Evolutionary conservation across 768 basidiomycete species (phyloP).

Genomic region (Tulasnella calospora): DNA sequence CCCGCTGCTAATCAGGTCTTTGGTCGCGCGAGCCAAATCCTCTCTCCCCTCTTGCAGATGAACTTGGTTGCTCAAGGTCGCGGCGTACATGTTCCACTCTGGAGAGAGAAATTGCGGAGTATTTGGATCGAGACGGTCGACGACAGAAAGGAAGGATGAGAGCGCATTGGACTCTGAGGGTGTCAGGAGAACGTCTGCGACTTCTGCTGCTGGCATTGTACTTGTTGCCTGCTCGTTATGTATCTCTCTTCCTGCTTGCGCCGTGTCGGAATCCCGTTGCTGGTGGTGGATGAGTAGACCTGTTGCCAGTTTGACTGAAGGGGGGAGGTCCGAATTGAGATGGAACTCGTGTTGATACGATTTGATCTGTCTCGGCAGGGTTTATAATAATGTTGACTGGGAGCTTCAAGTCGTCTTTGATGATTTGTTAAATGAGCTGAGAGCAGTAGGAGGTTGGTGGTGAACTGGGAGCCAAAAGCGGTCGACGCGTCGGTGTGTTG

Average conservation of each 20-base stretch:
- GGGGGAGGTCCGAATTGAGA: background rate
- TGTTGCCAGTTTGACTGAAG: slow-evolving; percentile 11
- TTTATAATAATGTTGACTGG: background rate
- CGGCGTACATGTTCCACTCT: slow-evolving; percentile 49
- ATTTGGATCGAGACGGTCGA: slow-evolving; percentile 45
- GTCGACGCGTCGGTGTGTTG: background rate
- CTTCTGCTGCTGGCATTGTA: background rate
- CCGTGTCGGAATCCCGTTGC: background rate
- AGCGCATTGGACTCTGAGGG: slow-evolving; percentile 62
- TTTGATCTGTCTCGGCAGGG: no score
- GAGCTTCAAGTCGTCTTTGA: background rate
- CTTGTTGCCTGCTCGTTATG: background rate
- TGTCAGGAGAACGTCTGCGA: slow-evolving; percentile 45
- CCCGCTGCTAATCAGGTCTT: slow-evolving; percentile 75
- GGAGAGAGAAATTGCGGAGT: slow-evolving; percentile 35
- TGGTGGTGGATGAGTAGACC: slow-evolving; percentile 1
- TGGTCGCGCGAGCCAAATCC: slow-evolving; percentile 70
- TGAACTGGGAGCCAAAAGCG: background rate
- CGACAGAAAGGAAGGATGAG: slow-evolving; percentile 59
- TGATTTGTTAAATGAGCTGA: background rate
- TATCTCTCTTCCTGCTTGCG: background rate
- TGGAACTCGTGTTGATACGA: background rate
- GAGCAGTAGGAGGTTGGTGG: background rate
- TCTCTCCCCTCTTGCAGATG: slow-evolving; percentile 48
- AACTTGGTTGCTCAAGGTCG: slow-evolving; percentile 40